Evolutionary conservation across 1,139 yeast species (phyloP), one percentile per base, ranked within the genome.

Genomic region (Kurtzmaniella quercitrusa): DNA sequence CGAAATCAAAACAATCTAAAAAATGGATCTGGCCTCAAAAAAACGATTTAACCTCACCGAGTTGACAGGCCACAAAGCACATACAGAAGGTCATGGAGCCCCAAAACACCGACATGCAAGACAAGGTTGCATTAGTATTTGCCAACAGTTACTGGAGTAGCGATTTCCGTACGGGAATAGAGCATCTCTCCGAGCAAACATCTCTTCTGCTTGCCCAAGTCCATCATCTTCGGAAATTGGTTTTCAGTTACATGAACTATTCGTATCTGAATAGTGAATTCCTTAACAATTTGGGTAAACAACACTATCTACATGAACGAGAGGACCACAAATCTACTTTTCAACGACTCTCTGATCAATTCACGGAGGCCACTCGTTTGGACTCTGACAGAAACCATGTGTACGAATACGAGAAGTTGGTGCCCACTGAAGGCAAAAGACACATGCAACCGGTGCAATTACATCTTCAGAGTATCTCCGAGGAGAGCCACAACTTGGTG

Each of bases 101-200:
- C 14, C 10, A 27, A 11, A 5, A 5, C 31, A 4, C 31, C 12
- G 10, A 27, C 5, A n/a, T 11, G 6, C 12, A n/a, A 11, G 31
- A 3, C 31, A 27, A 14, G 21, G 15, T 5, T 21, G 23, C 19
- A 15, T 9, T n/a, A 10, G 21, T 10, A 45, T 66, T 64, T 46
- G 55, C 70, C 47, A 66, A 68, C 47, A 38, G 53, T 34, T 73
- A 66, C 57, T 73, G 78, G 77, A 65, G 77, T 5, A 57, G 75
- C 3, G 79, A 73, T 56, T 70, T 66, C 48, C 56, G 54, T 34
- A 54, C 69, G 3, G 75, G 77, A 2, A 62, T 73, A 16, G 64
- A 62, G 24, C 54, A 50, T 38, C 52, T 73, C 34, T 53, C 60
- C 16, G 47, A 51, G 2, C 77, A 72, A 49, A 59, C 67, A 21